Evolutionary conservation across 2,329 filamentous ascomycete species (phyloP).

Genomic region (Fusarium poae): DNA sequence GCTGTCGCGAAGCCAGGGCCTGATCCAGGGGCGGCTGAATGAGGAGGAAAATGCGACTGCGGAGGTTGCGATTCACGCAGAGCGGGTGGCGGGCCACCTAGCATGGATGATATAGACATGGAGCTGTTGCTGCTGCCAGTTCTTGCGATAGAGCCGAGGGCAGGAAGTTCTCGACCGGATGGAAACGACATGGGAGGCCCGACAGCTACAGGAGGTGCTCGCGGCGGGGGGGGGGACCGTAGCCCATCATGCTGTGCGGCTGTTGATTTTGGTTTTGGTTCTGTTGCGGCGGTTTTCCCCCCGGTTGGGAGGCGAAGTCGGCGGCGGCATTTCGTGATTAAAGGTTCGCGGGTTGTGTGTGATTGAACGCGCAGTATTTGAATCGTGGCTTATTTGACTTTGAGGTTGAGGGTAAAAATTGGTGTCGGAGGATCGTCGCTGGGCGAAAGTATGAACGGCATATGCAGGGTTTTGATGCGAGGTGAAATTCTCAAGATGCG

Average conservation of each 20-base stretch:
- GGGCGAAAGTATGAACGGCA: conserved; percentile 47
- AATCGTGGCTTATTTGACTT: conserved; percentile 50
- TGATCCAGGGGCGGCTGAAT: conserved; percentile 56
- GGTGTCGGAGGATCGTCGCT: conserved; percentile 60
- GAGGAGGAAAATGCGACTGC: conserved; percentile 58
- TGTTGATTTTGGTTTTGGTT: conserved; percentile 45
- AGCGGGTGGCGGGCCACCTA: conserved; percentile 64
- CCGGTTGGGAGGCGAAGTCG: conserved; percentile 58
- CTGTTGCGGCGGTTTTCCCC: conserved; percentile 50
- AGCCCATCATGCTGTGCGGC: conserved; percentile 54
- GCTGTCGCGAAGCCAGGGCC: conserved; percentile 62
- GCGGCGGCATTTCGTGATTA: conserved; percentile 62
- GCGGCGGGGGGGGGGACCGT: conserved; percentile 62
- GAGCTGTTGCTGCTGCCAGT: conserved; percentile 63
- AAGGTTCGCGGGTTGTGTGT: conserved; percentile 57
- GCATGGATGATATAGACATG: conserved; percentile 73
- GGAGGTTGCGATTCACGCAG: conserved; percentile 59
- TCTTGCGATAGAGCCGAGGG: conserved; percentile 64
- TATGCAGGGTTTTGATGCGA: conserved; percentile 49
- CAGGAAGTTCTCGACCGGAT: conserved; percentile 65
- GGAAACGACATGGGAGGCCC: conserved; percentile 61
- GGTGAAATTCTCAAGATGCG: conserved; percentile 42
- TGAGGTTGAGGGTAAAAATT: conserved; percentile 56
- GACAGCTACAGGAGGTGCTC: conserved; percentile 58
- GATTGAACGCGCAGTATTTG: conserved; percentile 59